phyloP scores from a whole-genome alignment of 805 yeast genomes.

The Zygoascus flipseniorum region DNA sequence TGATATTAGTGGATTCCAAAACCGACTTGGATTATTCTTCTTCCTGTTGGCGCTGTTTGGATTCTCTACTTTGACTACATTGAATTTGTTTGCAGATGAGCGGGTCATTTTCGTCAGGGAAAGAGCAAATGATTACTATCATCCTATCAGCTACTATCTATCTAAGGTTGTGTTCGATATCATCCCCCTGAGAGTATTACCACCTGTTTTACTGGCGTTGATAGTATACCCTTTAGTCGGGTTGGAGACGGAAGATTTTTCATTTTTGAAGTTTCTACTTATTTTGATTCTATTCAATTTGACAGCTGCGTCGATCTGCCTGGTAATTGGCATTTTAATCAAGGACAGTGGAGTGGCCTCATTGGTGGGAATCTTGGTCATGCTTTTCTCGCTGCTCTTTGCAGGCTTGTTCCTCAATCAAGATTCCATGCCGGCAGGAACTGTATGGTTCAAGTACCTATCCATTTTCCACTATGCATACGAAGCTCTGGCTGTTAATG shows the following conservation, averaged over 20 bases:
- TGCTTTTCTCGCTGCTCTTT: conserved; percentile 78
- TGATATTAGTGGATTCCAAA: conserved; percentile 95
- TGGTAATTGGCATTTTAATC: conserved; percentile 79
- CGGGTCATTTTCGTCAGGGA: conserved; percentile 86
- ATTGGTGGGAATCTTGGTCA: conserved; percentile 72
- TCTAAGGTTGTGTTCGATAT: conserved; percentile 87
- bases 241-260: conserved; percentile 65
- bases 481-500: conserved; percentile 87
- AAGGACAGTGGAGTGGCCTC: conserved; percentile 91
- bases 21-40: conserved; percentile 87
- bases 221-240: conserved; percentile 90
- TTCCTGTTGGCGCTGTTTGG: conserved; percentile 89
- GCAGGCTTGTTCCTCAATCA: conserved; percentile 92
- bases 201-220: conserved; percentile 73
- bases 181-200: conserved; percentile 85
- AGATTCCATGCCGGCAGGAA: conserved; percentile 46
- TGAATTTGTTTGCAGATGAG: conserved; percentile 82
- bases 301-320: conserved; percentile 74
- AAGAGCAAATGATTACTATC: conserved; percentile 89
- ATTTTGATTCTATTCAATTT: conserved; percentile 77
- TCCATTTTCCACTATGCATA: conserved; percentile 95
- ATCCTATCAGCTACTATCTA: conserved; percentile 74
- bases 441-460: conserved; percentile 70
- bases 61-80: conserved; percentile 83
- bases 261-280: conserved; percentile 58